Conservation (phyloP, 257 asterid genomes). For the Osmanthus fragrans region DNA sequence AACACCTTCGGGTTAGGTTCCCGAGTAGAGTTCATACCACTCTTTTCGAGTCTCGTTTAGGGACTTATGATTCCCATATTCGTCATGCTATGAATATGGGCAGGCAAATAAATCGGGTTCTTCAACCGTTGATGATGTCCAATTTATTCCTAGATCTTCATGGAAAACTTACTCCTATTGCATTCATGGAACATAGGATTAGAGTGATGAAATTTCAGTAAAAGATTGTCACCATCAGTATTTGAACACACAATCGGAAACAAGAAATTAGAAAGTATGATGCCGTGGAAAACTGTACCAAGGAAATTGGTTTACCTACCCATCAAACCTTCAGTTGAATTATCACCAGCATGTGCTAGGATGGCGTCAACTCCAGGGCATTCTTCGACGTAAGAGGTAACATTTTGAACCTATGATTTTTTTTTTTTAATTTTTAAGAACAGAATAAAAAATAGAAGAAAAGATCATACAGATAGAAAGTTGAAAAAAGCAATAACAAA, state of each 20-base stretch:
- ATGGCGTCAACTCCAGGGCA: constrained; percentile 99
- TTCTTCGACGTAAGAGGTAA: constrained; percentile 91
- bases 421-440: background rate
- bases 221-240: background rate
- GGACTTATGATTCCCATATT: no score
- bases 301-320: constrained; percentile 36
- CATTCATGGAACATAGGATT: no score
- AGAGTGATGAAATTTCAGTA: background rate
- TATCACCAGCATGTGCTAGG: constrained; percentile 84
- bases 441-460: background rate
- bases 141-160: no score
- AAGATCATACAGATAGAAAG: constrained; percentile 1
- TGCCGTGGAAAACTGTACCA: no score
- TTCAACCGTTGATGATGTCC: no score
- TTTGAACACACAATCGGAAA: background rate
- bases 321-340: constrained; percentile 83
- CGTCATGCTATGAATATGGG: no score
- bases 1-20: no score
- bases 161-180: no score
- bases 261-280: background rate
- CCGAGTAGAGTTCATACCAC: no score
- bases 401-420: constrained; percentile 71
- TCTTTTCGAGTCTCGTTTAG: no score
- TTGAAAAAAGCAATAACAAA: background rate
- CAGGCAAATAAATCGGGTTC: no score